These are phyloP conservation scores for Aspergillus pseudoviridinutans DNA, from an alignment of 2,329 filamentous ascomycete species.

Conservation along the genomic window DNA sequence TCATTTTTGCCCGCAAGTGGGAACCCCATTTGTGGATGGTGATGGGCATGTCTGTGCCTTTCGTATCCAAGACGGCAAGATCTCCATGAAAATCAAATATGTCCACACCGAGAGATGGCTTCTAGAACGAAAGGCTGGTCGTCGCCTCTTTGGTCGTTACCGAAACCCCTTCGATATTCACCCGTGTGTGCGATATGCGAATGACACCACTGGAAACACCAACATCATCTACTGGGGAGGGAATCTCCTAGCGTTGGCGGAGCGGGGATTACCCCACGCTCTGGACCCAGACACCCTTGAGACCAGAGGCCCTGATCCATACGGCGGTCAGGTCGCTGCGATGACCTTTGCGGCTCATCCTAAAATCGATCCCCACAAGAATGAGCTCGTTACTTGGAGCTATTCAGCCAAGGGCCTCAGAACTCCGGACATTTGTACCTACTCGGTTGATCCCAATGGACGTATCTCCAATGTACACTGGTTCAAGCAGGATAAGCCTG, in stretches of 20 bases:
- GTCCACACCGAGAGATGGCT: conserved; percentile 28
- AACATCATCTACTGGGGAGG: conserved; percentile 57
- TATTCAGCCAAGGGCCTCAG: conserved; percentile 35
- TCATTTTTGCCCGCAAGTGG: conserved; percentile 15
- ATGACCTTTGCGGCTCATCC: conserved; percentile 45
- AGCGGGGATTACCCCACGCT: conserved; percentile 48
- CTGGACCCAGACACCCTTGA: conserved; percentile 40
- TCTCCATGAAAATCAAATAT: conserved; percentile 29
- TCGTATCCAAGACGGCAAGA: conserved; percentile 24
- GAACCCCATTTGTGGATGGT: conserved; percentile 24
- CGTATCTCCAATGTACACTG: conserved; percentile 38
- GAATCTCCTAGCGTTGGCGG: conserved; percentile 44
- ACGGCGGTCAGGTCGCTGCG: conserved; percentile 35
- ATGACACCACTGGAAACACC: conserved; percentile 48
- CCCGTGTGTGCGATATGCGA: conserved; percentile 23
- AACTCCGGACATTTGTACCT: conserved; percentile 34
- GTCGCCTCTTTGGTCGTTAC: conserved; percentile 1
- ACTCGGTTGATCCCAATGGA: conserved; percentile 36
- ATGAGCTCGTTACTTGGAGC: conserved; percentile 41
- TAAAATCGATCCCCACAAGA: conserved; percentile 41
- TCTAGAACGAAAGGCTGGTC: conserved; percentile 14
- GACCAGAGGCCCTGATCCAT: conserved; percentile 38
- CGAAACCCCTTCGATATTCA: conserved; percentile 31
- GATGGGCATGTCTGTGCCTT: conserved; percentile 31
- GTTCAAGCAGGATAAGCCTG: conserved; percentile 16